Conservation (phyloP, 2,329 filamentous ascomycete species). For the Verticillium isaacii region DNA sequence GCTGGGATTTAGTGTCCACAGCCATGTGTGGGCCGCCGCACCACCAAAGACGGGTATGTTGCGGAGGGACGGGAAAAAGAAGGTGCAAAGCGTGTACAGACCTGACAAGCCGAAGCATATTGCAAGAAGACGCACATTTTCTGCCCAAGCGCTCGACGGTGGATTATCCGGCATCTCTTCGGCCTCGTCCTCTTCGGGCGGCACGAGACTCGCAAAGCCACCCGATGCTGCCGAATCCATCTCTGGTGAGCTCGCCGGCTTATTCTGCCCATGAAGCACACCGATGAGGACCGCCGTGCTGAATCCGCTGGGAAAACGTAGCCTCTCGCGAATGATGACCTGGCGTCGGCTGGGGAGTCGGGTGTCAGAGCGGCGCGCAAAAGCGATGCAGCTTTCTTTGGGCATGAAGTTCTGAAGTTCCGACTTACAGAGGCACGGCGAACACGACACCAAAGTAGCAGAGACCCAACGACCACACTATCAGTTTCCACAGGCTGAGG, state of each 20-base stretch:
- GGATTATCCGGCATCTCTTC: slow-evolving; percentile 8
- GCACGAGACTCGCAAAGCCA: slow-evolving; percentile 37
- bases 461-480: slow-evolving; percentile 86
- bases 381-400: background rate
- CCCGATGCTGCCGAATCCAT: slow-evolving; percentile 28
- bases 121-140: slow-evolving; percentile 50
- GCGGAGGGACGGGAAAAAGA: slow-evolving; percentile 82
- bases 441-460: slow-evolving; percentile 98
- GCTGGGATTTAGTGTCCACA: slow-evolving; percentile 95
- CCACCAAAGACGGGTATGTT: slow-evolving; percentile 83
- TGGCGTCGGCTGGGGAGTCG: slow-evolving; percentile 59
- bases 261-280: slow-evolving; percentile 68
- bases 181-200: slow-evolving; percentile 10
- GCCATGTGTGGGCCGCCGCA: slow-evolving; percentile 70
- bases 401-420: background rate
- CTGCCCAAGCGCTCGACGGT: slow-evolving; percentile 26
- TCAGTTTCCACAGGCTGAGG: slow-evolving; percentile 69
- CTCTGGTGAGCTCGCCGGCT: slow-evolving; percentile 10
- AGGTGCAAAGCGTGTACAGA: slow-evolving; percentile 73
- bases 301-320: slow-evolving; percentile 93
- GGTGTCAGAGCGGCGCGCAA: background rate
- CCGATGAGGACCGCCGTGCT: slow-evolving; percentile 87
- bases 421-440: slow-evolving; percentile 71
- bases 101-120: slow-evolving; percentile 56
- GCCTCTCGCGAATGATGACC: slow-evolving; percentile 86